A percentile compares a stretch with the other conserved stretches of the same genome.
Evolutionary conservation across 768 basidiomycete genomes (phyloP).

Genomic region (Pisolithus orientalis): DNA sequence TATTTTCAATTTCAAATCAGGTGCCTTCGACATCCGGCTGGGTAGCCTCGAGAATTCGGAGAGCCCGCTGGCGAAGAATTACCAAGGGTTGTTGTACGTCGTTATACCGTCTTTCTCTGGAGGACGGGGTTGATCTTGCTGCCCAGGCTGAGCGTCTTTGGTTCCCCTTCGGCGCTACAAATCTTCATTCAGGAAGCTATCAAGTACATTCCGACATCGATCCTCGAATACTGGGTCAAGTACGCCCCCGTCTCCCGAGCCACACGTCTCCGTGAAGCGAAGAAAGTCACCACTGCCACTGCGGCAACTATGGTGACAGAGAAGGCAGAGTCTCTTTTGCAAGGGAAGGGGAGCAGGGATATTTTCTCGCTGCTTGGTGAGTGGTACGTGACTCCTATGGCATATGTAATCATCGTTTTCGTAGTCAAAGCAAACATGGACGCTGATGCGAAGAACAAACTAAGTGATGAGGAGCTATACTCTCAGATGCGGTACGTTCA

Average conservation of each 20-base stretch:
- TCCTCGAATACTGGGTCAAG: constrained; percentile 31
- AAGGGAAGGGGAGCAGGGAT: constrained; percentile 4
- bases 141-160: constrained; percentile 5
- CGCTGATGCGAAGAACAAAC: constrained; percentile 16
- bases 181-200: constrained; percentile 28
- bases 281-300: neutral
- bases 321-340: constrained; percentile 7
- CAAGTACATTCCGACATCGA: constrained; percentile 22
- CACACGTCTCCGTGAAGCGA: constrained; percentile 1
- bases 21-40: constrained; percentile 37
- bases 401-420: neutral
- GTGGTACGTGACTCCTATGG: neutral
- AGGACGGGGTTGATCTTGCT: neutral
- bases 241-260: constrained; percentile 15
- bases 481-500: neutral
- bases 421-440: constrained; percentile 26
- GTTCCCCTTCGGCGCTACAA: constrained; percentile 5
- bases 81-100: constrained; percentile 2
- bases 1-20: constrained; percentile 11
- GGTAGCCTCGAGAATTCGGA: constrained; percentile 7
- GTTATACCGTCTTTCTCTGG: neutral
- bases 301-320: constrained; percentile 7
- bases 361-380: constrained; percentile 33
- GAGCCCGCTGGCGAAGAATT: constrained; percentile 1
- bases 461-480: constrained; percentile 10